phyloP scores from a whole-genome alignment of 2,329 filamentous ascomycete genomes.

The Claviceps digitariae region DNA sequence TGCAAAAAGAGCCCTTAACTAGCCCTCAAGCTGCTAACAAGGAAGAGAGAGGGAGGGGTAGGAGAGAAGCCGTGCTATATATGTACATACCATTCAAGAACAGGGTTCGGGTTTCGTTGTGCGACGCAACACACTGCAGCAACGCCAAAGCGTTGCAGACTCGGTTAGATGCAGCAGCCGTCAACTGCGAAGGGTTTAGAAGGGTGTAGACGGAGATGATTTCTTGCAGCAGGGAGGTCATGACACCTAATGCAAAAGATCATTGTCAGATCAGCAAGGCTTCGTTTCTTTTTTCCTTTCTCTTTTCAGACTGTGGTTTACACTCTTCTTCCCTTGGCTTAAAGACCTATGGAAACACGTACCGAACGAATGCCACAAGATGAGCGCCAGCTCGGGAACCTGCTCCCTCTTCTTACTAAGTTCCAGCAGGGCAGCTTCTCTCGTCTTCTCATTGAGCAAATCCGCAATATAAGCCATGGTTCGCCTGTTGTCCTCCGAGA shows the following conservation, averaged over 20 bases:
- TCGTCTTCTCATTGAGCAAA: conserved; percentile 70
- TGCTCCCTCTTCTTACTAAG: conserved; percentile 98
- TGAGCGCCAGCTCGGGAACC: conserved; percentile 88
- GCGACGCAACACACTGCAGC: conserved; percentile 91
- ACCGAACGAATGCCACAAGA: conserved; percentile 98
- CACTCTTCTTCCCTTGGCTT: background rate
- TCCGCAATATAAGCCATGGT: conserved; percentile 92
- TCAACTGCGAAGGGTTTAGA: conserved; percentile 91
- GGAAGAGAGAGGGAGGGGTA: too few species aligned
- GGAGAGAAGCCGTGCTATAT: too few species aligned
- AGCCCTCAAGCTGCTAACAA: background rate
- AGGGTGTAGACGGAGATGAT: conserved; percentile 98
- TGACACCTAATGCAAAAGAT: conserved; percentile 53
- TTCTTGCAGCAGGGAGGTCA: conserved; percentile 94
- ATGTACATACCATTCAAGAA: conserved; percentile 69
- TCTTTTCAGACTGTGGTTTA: background rate
- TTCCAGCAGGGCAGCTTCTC: conserved; percentile 85
- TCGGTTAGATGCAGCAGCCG: conserved; percentile 90
- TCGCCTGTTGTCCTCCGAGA: conserved; percentile 81
- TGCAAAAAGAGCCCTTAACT: too few species aligned
- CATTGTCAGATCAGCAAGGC: background rate
- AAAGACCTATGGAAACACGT: conserved; percentile 25
- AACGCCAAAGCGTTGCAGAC: conserved; percentile 95
- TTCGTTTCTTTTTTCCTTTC: too few species aligned
- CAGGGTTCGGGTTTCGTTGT: conserved; percentile 87